Evolutionary conservation across 192 early-diverging fungal species (phyloP).

Genomic region (Coemansia sp.): DNA sequence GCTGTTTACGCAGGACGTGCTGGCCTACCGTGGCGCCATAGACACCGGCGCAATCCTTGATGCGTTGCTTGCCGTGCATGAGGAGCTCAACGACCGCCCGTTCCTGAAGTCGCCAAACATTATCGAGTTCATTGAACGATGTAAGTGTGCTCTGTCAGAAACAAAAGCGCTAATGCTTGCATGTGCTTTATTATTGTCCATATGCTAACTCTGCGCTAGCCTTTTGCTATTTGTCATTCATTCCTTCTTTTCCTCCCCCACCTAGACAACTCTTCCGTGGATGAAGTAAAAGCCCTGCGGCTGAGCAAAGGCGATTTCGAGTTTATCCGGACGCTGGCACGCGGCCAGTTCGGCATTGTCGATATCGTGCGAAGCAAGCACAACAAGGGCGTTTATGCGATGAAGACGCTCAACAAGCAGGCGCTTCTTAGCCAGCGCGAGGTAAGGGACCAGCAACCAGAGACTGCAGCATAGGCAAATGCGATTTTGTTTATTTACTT

Average conservation of each 20-base stretch:
- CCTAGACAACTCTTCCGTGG: constrained; percentile 32
- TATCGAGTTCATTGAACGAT: constrained; percentile 48
- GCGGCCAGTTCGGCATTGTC: constrained; percentile 60
- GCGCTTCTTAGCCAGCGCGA: constrained; percentile 73
- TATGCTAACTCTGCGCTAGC: background rate
- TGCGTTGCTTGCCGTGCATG: constrained; percentile 41
- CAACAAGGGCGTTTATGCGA: constrained; percentile 74
- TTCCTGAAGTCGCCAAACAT: constrained; percentile 44
- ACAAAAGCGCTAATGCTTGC: too few species aligned
- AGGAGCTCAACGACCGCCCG: constrained; percentile 44
- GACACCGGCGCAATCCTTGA: constrained; percentile 51
- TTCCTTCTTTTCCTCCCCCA: too few species aligned
- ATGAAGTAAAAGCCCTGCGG: constrained; percentile 33
- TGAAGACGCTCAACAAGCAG: constrained; percentile 77
- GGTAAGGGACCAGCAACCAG: constrained; percentile 41
- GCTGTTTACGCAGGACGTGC: constrained; percentile 32
- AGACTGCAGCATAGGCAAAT: background rate
- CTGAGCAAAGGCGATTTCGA: constrained; percentile 51
- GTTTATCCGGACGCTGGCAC: constrained; percentile 48
- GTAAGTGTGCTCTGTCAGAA: constrained; percentile 18
- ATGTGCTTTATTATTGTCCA: background rate
- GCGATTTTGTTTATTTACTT: background rate
- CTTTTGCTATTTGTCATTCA: background rate
- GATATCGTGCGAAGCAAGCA: constrained; percentile 77
- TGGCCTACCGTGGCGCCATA: constrained; percentile 51